These are phyloP conservation scores for Deuterostichococcus epilithicus DNA, from an alignment of 139 green algal species.

Conservation along the genomic window DNA sequence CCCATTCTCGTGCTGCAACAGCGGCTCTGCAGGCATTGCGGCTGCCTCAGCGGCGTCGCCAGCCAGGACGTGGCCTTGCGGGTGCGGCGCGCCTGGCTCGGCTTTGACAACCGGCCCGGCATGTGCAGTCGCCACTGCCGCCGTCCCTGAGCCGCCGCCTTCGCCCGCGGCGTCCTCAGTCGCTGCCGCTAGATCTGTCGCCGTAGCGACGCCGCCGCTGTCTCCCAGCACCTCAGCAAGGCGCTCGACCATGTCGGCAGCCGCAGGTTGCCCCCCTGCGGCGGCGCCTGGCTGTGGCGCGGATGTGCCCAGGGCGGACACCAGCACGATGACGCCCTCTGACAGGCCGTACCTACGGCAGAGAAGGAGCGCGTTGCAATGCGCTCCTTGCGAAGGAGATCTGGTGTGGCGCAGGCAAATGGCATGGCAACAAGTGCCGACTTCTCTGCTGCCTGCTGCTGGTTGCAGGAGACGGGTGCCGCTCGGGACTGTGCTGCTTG, in stretches of 20 bases:
- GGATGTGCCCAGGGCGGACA: conserved; percentile 17
- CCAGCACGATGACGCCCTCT: conserved; percentile 35
- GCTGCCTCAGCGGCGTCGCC: too few relatives aligned
- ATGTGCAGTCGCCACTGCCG: not conserved
- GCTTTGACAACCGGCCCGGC: too few relatives aligned
- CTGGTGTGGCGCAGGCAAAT: not conserved
- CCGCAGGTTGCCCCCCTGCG: not conserved
- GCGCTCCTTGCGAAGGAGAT: not conserved
- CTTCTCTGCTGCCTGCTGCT: too few relatives aligned
- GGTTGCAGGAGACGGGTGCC: not conserved
- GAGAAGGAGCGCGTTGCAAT: not conserved
- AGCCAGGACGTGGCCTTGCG: too few relatives aligned
- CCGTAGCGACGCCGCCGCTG: too few relatives aligned
- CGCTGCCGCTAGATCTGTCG: not conserved
- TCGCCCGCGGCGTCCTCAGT: not conserved
- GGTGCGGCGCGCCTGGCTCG: not conserved
- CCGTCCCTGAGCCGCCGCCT: not conserved
- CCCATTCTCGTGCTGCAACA: not conserved
- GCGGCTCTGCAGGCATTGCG: too few relatives aligned
- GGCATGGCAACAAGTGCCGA: not conserved
- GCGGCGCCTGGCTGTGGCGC: not conserved
- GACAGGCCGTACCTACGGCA: conserved; percentile 33
- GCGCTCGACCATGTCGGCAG: not conserved
- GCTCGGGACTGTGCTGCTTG: not conserved
- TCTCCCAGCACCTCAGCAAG: not conserved